phyloP scores from a whole-genome alignment of 129 eudicot genomes.

The Tanacetum coccineum region DNA sequence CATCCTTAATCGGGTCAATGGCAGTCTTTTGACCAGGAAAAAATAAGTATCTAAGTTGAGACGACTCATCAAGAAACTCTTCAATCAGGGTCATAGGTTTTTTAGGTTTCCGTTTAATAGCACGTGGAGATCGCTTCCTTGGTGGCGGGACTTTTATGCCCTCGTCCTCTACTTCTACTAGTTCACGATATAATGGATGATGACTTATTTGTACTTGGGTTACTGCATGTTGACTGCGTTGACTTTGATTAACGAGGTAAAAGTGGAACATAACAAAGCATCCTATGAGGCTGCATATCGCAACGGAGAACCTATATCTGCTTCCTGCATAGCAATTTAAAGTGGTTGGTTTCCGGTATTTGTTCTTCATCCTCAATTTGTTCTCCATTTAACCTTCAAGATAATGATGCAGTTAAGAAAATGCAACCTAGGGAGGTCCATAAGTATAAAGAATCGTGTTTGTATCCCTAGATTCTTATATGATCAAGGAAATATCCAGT shows the following conservation, averaged over 20 bases:
- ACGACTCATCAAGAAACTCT: conserved; percentile 88
- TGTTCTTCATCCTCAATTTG: conserved; percentile 84
- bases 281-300: conserved; percentile 64
- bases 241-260: conserved; percentile 46
- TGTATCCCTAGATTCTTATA: background rate
- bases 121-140: conserved; percentile 92
- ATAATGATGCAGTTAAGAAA: conserved; percentile 54
- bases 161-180: conserved; percentile 86
- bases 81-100: conserved; percentile 63
- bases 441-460: too few species aligned
- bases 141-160: conserved; percentile 83
- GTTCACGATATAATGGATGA: conserved; percentile 59
- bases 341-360: conserved; percentile 82
- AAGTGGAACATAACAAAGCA: conserved; percentile 61
- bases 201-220: conserved; percentile 28
- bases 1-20: conserved; percentile 58
- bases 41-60: conserved; percentile 79
- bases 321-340: conserved; percentile 83
- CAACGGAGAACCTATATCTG: conserved; percentile 56
- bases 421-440: conserved; percentile 43
- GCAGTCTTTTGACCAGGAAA: conserved; percentile 70
- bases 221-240: conserved; percentile 27
- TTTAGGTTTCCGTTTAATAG: conserved; percentile 74
- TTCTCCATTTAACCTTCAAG: conserved; percentile 62
- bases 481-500: conserved; percentile 1